Conservation (phyloP, 352 stramenopile species). For the Globisporangium cylindrosporum region DNA sequence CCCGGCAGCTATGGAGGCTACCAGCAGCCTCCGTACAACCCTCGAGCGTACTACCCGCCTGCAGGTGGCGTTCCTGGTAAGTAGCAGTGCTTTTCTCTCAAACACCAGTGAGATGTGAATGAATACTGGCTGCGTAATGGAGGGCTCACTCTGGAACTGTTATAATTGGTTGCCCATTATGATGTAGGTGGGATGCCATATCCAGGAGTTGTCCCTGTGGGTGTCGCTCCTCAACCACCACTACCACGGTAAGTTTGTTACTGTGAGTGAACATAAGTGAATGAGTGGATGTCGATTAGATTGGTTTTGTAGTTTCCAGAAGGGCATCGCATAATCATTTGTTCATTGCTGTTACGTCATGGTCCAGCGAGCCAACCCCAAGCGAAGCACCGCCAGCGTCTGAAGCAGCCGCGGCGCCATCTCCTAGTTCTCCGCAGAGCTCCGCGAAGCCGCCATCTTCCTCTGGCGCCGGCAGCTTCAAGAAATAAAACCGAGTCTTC, state of each 20-base stretch:
- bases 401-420: neutral
- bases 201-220: conserved; percentile 16
- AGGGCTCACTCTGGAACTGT: neutral
- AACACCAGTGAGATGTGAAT: neutral
- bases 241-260: conserved; percentile 32
- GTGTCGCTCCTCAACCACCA: conserved; percentile 37
- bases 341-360: neutral
- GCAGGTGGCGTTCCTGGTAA: conserved; percentile 32
- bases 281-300: neutral
- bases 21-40: conserved; percentile 57
- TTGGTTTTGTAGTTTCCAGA: neutral
- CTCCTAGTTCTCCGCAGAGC: conserved; percentile 12
- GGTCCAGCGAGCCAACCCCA: conserved; percentile 15
- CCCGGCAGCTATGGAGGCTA: conserved; percentile 41
- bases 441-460: neutral
- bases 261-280: neutral
- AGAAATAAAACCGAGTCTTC: conserved; percentile 2
- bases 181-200: conserved; percentile 30
- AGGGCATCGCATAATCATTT: neutral
- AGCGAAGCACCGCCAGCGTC: neutral
- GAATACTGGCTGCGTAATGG: neutral
- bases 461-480: neutral
- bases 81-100: neutral
- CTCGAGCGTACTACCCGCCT: conserved; percentile 49
- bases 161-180: neutral